phyloP scores from a whole-genome alignment of 306 rosid genomes.

The Castanea sativa region DNA sequence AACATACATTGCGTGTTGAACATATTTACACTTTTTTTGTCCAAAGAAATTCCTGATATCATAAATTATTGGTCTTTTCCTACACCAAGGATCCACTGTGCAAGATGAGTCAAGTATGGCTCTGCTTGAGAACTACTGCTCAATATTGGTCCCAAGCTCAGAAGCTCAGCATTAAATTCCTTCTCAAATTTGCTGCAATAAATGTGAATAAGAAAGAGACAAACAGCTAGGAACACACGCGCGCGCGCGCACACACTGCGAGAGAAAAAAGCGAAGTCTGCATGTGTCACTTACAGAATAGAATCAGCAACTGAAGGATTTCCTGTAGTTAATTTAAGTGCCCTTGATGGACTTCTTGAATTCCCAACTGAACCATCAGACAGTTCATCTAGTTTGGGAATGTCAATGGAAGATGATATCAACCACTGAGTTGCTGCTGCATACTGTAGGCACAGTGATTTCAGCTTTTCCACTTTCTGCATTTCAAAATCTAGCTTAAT shows the following conservation, averaged over 20 bases:
- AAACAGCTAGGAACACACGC: background rate
- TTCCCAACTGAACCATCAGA: constrained; percentile 38
- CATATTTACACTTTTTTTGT: background rate
- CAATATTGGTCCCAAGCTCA: constrained; percentile 71
- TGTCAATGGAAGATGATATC: constrained; percentile 67
- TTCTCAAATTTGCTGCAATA: constrained; percentile 80
- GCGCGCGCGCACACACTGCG: background rate
- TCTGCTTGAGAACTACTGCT: constrained; percentile 81
- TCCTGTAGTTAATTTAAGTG: constrained; percentile 57
- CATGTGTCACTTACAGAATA: constrained; percentile 63
- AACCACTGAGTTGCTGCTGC: constrained; percentile 95
- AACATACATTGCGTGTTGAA: background rate
- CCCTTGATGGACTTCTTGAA: constrained; percentile 44
- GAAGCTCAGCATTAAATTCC: constrained; percentile 82
- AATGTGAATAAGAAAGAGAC: constrained; percentile 3
- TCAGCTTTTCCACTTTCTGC: constrained; percentile 91
- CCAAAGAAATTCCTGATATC: background rate
- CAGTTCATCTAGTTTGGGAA: constrained; percentile 44
- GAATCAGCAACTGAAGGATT: constrained; percentile 58
- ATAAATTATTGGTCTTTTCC: constrained; percentile 48
- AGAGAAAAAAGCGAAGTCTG: background rate
- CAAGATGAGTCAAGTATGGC: constrained; percentile 85
- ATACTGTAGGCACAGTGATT: constrained; percentile 82
- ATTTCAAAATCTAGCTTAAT: constrained; percentile 16
- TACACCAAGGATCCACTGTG: constrained; percentile 76